Base-by-base conservation (phyloP, 2,329 filamentous ascomycete species). In the Stagonosporopsis cucurbitacearum region DNA sequence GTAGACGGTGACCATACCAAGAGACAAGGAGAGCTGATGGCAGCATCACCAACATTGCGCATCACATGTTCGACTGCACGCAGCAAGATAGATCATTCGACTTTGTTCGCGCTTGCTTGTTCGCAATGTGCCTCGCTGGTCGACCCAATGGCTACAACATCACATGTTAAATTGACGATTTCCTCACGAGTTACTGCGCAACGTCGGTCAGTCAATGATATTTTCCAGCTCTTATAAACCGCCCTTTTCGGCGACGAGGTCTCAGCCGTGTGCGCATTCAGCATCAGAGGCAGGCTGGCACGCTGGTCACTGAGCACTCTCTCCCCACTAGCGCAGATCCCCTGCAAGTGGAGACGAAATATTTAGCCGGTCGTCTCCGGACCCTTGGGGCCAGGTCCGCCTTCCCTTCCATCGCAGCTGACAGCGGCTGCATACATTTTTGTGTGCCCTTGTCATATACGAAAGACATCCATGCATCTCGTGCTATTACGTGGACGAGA, bases 361-460 rank as follows among this genome's bases (percentile, higher is more conserved):
- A 51, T 41, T 36, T 39, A 50, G 30, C 53, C 47, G 53, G 43
- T 56, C 53, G 53, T 56, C 53, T 56, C 53, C 53, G 32, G n/a
- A 32, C 35, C 36, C 36, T 33, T 56, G 53, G 53, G 37, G 36
- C 39, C 41, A 47, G 37, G 36, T 32, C 41, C 23, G 28, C 25
- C 46, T 45, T 42, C 41, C 32, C 49, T 26, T 26, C 35, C n/a
- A 55, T 41, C 36, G 47, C 42, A 50, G 47, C 41, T 50, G 53
- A 50, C 53, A 56, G 53, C 53, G 41, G 46, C 47, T 46, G 22
- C 40, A 20, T 36, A 54, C 45, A 32, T 42, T 28, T 28, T 8
- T 2, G 25, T 32, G 33, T 36, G 28, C 39, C 28, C 35, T 45
- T 41, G 47, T 50, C 30, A 19, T 23, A 43, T 47, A 41, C 15